Percentiles rank a stretch among this genome's conserved stretches.
phyloP scores from a whole-genome alignment of 768 basidiomycete species.

The Kwoniella pini region DNA sequence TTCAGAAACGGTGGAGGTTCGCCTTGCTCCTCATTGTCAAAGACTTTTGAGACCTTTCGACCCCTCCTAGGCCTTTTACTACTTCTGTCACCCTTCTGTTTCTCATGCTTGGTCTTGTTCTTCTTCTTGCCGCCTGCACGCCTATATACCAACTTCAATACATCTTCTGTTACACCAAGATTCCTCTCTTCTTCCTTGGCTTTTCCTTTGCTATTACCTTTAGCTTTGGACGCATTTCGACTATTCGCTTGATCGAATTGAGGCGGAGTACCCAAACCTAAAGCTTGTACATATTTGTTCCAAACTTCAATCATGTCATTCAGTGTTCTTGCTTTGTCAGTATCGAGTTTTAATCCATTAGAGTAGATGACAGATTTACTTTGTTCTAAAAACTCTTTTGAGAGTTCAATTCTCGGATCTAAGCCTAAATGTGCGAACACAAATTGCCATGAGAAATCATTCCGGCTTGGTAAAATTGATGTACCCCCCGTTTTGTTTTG shows the following conservation, averaged over 20 bases:
- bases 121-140: slow-evolving; percentile 28
- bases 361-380: slow-evolving; percentile 43
- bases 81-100: background rate
- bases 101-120: slow-evolving; percentile 15
- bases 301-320: slow-evolving; percentile 40
- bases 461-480: slow-evolving; percentile 28
- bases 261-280: slow-evolving; percentile 41
- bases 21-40: slow-evolving; percentile 15
- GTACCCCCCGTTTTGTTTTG: background rate
- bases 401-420: slow-evolving; percentile 34
- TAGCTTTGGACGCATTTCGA: background rate
- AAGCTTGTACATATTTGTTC: slow-evolving; percentile 36
- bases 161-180: slow-evolving; percentile 39
- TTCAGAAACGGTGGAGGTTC: slow-evolving; percentile 9
- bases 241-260: background rate
- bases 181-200: slow-evolving; percentile 18
- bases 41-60: background rate
- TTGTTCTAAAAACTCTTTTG: slow-evolving; percentile 45
- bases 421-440: slow-evolving; percentile 47
- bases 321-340: slow-evolving; percentile 27
- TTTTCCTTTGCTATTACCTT: slow-evolving; percentile 6
- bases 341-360: slow-evolving; percentile 39
- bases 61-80: slow-evolving; percentile 9
- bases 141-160: slow-evolving; percentile 52
- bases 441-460: slow-evolving; percentile 30